Percentiles rank a stretch among this genome's conserved stretches.
These are phyloP conservation scores for Barbatosphaeria neglecta DNA, from an alignment of 495 filamentous ascomycete genomes.

Conservation along the genomic window DNA sequence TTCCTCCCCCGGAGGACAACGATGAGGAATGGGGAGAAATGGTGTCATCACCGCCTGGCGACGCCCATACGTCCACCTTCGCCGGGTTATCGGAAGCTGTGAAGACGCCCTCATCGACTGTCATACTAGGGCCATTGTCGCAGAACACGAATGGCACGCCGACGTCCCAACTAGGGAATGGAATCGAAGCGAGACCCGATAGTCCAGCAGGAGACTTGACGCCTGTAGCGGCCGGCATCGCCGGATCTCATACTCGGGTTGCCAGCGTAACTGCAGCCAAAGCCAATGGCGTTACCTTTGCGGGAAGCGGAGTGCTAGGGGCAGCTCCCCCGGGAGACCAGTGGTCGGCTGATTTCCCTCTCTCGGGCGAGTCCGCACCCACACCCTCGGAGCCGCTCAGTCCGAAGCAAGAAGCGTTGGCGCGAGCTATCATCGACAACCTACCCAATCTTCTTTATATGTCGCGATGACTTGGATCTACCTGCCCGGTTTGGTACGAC, in stretches of 20 bases:
- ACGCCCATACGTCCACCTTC: neutral
- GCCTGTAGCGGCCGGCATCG: too few species aligned
- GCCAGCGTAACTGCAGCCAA: too few species aligned
- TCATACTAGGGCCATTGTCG: neutral
- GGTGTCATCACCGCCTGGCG: conserved; percentile 10
- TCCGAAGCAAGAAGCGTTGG: conserved; percentile 2
- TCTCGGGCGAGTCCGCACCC: neutral
- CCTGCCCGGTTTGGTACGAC: neutral
- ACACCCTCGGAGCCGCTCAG: neutral
- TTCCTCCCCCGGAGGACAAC: conserved; percentile 5
- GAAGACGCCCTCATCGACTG: neutral
- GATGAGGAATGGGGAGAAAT: conserved; percentile 19
- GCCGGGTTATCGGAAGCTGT: neutral
- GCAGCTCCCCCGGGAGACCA: too few species aligned
- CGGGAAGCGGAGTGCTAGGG: too few species aligned
- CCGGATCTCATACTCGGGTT: too few species aligned
- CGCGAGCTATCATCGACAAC: conserved; percentile 10
- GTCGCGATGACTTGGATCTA: neutral
- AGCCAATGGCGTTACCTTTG: too few species aligned
- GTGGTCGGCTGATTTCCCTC: neutral
- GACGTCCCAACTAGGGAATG: neutral
- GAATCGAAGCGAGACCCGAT: neutral
- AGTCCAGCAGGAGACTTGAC: too few species aligned
- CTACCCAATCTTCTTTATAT: conserved; percentile 19
- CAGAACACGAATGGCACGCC: neutral